phyloP scores from a whole-genome alignment of 2,329 filamentous ascomycete genomes.

The Xylaria sp. region DNA sequence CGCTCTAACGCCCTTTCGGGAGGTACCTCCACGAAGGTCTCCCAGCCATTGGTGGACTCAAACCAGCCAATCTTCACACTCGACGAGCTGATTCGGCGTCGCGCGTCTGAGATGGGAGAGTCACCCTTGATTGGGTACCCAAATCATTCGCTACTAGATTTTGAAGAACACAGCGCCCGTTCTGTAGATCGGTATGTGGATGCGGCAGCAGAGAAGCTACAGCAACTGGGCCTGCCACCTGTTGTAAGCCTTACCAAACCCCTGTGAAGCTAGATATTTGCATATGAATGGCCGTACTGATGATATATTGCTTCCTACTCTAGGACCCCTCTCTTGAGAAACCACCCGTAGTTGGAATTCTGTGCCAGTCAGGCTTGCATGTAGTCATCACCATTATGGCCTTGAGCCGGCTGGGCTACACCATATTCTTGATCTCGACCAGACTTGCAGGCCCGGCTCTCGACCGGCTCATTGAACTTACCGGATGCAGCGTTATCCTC shows the following conservation, averaged over 20 bases:
- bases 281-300: background rate
- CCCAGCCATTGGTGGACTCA: conserved; percentile 9
- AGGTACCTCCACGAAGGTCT: background rate
- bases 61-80: conserved; percentile 12
- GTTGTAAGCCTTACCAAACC: conserved; percentile 12
- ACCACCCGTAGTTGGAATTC: conserved; percentile 13
- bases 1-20: background rate
- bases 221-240: conserved; percentile 12
- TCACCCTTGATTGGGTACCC: conserved; percentile 17
- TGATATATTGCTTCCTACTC: background rate
- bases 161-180: conserved; percentile 17
- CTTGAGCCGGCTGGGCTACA: conserved; percentile 49
- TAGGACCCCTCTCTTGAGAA: conserved; percentile 10
- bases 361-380: conserved; percentile 36
- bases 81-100: conserved; percentile 12
- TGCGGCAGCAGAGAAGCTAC: conserved; percentile 18
- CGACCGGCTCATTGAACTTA: conserved; percentile 44
- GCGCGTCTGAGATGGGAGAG: conserved; percentile 19
- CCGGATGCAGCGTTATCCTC: conserved; percentile 42
- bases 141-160: conserved; percentile 18
- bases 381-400: conserved; percentile 50
- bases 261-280: background rate
- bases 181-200: conserved; percentile 16
- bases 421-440: conserved; percentile 49
- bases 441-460: conserved; percentile 47